phyloP scores from a whole-genome alignment of 441 rosid genomes.

The Rhodomyrtus psidioides region DNA sequence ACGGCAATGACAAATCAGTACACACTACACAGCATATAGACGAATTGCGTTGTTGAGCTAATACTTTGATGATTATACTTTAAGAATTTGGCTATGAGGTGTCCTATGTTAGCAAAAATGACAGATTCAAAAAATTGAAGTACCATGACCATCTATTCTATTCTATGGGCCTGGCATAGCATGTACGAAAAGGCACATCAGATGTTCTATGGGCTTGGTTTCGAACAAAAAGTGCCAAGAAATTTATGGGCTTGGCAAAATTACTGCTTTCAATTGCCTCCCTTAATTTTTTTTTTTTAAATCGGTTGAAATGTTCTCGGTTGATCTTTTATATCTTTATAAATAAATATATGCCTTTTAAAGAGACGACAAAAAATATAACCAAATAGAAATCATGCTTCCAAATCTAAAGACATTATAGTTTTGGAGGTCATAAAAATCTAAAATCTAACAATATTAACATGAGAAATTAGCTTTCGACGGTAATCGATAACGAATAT shows the following conservation, averaged over 20 bases:
- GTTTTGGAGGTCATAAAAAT: background rate
- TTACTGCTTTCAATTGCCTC: background rate
- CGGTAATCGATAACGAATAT: background rate
- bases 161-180: background rate
- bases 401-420: background rate
- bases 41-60: background rate
- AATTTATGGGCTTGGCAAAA: background rate
- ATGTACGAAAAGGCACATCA: background rate
- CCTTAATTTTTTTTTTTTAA: background rate
- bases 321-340: background rate
- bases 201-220: background rate
- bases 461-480: background rate
- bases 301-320: background rate
- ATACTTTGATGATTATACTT: background rate
- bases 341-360: background rate
- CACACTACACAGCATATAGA: background rate
- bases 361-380: background rate
- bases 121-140: background rate
- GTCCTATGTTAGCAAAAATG: background rate
- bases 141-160: background rate
- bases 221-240: too few relatives aligned
- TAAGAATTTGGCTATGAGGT: background rate
- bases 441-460: background rate
- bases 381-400: background rate
- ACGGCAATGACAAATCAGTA: background rate